Conservation (phyloP, 495 filamentous ascomycete species). For the Penicillium argentinense region DNA sequence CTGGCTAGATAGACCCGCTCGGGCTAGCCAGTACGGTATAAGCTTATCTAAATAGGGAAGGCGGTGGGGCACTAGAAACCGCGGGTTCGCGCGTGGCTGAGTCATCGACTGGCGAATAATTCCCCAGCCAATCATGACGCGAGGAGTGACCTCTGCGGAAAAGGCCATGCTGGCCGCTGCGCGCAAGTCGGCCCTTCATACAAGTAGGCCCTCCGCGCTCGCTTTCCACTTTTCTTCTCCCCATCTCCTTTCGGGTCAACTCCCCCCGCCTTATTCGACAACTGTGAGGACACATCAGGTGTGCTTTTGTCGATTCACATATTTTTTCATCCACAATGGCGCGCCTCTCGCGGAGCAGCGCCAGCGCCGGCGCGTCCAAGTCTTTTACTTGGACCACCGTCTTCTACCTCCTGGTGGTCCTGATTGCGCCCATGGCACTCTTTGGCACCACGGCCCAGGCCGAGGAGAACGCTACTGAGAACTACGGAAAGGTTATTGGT, state of each 20-base stretch:
- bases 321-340: conserved; percentile 42
- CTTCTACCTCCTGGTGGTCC: conserved; percentile 80
- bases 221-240: conserved; percentile 18
- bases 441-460: conserved; percentile 68
- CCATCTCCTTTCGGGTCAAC: conserved; percentile 21
- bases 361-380: conserved; percentile 45
- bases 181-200: conserved; percentile 21
- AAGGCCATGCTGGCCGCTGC: conserved; percentile 51
- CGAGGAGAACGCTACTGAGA: conserved; percentile 69
- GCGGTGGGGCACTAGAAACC: conserved; percentile 25
- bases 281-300: conserved; percentile 16
- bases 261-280: conserved; percentile 21
- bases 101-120: conserved; percentile 24
- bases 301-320: conserved; percentile 2
- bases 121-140: conserved; percentile 36
- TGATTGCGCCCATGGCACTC: conserved; percentile 73
- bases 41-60: conserved; percentile 10
- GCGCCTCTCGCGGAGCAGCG: conserved; percentile 38
- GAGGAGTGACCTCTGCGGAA: conserved; percentile 48
- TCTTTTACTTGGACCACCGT: conserved; percentile 67
- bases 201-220: conserved; percentile 23
- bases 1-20: conserved; percentile 11
- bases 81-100: conserved; percentile 15
- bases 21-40: conserved; percentile 5
- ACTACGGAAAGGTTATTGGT: conserved; percentile 84